A percentile compares a stretch with the other conserved stretches of the same genome.
Evolutionary conservation across 768 basidiomycete genomes (phyloP).

Genomic region (Tricholoma bakamatsutake): DNA sequence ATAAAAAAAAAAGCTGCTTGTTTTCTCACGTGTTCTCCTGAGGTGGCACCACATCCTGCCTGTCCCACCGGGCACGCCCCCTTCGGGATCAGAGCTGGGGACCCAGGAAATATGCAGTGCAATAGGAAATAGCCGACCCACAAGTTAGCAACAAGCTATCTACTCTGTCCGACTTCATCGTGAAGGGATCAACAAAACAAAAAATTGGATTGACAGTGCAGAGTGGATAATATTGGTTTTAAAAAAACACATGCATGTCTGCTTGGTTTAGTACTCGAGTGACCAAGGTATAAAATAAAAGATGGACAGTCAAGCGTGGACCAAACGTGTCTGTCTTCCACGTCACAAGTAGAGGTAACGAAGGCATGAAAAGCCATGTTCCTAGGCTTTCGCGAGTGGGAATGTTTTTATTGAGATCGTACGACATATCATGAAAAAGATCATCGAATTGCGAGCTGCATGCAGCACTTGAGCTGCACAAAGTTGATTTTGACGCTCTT

Average conservation of each 20-base stretch:
- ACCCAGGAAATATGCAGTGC: not conserved
- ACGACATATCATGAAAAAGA: not conserved
- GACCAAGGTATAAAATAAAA: slow-evolving; percentile 39
- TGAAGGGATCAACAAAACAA: not conserved
- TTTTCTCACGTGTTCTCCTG: slow-evolving; percentile 26
- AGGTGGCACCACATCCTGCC: not conserved
- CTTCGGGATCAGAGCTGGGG: not conserved
- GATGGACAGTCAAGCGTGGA: slow-evolving; percentile 76
- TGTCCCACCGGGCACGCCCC: not conserved
- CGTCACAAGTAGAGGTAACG: slow-evolving; percentile 72
- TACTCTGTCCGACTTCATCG: not conserved
- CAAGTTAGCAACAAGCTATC: not conserved
- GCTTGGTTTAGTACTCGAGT: slow-evolving; percentile 77
- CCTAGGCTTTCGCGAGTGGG: slow-evolving; percentile 74
- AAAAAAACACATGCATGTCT: slow-evolving; percentile 26
- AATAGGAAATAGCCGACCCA: not conserved
- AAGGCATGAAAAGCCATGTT: slow-evolving; percentile 69
- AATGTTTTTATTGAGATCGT: not conserved
- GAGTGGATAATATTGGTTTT: not conserved
- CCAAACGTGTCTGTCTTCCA: slow-evolving; percentile 52
- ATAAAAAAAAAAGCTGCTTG: slow-evolving; percentile 16
- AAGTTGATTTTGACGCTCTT: no score
- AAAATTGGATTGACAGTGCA: not conserved
- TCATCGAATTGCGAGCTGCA: no score
- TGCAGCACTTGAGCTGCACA: no score